Conservation (phyloP, 2,329 filamentous ascomycete species). For the Fusarium sp. region DNA sequence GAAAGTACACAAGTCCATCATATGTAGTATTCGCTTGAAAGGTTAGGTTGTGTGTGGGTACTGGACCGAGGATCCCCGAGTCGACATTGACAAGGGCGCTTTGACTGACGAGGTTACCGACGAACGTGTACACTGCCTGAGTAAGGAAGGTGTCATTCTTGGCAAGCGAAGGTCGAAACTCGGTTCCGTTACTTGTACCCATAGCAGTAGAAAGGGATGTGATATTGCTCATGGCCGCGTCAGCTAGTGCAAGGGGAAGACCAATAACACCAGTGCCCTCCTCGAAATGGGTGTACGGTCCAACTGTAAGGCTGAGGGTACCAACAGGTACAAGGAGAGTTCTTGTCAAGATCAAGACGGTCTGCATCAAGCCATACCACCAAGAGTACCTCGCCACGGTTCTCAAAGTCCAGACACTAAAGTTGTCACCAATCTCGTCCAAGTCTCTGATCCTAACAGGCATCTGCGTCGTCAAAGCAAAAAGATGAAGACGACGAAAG, state of each 20-base stretch:
- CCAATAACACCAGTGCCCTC: constrained; percentile 30
- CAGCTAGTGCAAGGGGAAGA: constrained; percentile 19
- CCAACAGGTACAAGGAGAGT: constrained; percentile 34
- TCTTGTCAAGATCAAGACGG: constrained; percentile 23
- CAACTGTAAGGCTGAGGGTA: constrained; percentile 31
- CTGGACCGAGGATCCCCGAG: constrained; percentile 29
- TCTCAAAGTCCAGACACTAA: constrained; percentile 26
- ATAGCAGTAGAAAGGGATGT: constrained; percentile 28
- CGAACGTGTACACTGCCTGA: constrained; percentile 34
- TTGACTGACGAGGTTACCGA: constrained; percentile 36
- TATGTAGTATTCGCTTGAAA: constrained; percentile 36
- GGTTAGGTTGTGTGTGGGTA: constrained; percentile 34
- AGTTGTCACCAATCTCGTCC: constrained; percentile 34
- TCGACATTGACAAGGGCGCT: constrained; percentile 36
- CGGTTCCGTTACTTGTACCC: neutral
- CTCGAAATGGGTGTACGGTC: constrained; percentile 22
- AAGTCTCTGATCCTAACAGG: constrained; percentile 29
- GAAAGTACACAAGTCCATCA: constrained; percentile 32
- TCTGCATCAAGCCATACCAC: constrained; percentile 41
- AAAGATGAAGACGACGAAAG: constrained; percentile 36
- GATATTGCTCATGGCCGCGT: constrained; percentile 12
- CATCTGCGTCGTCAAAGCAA: constrained; percentile 25
- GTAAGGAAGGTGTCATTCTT: constrained; percentile 35
- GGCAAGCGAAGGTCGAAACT: constrained; percentile 20
- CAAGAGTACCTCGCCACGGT: constrained; percentile 36